These are phyloP conservation scores for Geotrichum australiense DNA, from an alignment of 1,139 yeast species.

Conservation along the genomic window DNA sequence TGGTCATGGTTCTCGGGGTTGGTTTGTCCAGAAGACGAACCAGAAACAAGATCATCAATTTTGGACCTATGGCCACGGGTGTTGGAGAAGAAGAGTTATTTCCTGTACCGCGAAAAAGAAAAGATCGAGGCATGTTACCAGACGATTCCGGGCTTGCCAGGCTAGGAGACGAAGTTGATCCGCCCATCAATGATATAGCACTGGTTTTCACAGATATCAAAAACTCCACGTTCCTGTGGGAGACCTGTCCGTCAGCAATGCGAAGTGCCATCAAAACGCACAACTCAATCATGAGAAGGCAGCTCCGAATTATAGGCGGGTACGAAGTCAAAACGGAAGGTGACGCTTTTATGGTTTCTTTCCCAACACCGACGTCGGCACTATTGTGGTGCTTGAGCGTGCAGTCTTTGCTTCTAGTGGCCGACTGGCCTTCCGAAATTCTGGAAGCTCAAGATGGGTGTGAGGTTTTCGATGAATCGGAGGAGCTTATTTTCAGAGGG, in stretches of 20 bases:
- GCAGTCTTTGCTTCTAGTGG: constrained; percentile 72
- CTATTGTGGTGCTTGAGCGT: constrained; percentile 92
- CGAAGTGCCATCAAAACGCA: constrained; percentile 93
- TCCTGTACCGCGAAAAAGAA: constrained; percentile 44
- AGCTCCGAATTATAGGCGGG: constrained; percentile 86
- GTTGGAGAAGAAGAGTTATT: constrained; percentile 43
- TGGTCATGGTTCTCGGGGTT: constrained; percentile 74
- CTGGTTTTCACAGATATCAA: constrained; percentile 97
- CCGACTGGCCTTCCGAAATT: constrained; percentile 96
- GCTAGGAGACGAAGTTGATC: constrained; percentile 84
- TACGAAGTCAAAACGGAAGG: constrained; percentile 99
- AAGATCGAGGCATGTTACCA: constrained; percentile 46
- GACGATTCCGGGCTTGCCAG: constrained; percentile 80
- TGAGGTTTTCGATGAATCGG: constrained; percentile 63
- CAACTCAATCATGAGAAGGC: constrained; percentile 90
- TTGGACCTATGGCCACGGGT: constrained; percentile 18
- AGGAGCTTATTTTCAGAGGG: constrained; percentile 67
- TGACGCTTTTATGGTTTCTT: constrained; percentile 98
- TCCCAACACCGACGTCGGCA: constrained; percentile 88
- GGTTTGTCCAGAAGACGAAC: constrained; percentile 34
- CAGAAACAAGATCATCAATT: constrained; percentile 28
- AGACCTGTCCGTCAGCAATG: constrained; percentile 88
- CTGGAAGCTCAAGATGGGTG: constrained; percentile 80
- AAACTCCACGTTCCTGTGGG: constrained; percentile 92
- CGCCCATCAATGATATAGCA: constrained; percentile 92